Conservation (phyloP, 495 filamentous ascomycete genomes). For the Poronia punctata region DNA sequence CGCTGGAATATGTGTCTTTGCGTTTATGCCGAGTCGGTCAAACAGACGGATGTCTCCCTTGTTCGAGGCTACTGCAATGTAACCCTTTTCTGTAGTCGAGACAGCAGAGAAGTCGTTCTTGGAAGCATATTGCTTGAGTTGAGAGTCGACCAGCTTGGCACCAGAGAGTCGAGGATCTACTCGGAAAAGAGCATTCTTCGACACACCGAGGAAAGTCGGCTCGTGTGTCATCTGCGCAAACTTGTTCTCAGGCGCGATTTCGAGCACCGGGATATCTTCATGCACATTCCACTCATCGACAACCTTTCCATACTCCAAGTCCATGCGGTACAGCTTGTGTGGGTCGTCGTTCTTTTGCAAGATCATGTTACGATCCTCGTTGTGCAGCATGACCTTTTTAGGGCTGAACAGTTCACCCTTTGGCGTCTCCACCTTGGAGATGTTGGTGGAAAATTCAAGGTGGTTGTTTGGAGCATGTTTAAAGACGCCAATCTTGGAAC, state of each 20-base stretch:
- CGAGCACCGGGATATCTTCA: slow-evolving; percentile 87
- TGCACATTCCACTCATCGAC: slow-evolving; percentile 99
- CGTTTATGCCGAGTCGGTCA: slow-evolving; percentile 91
- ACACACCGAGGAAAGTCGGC: slow-evolving; percentile 89
- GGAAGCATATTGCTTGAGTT: slow-evolving; percentile 89
- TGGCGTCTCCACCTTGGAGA: slow-evolving; percentile 89
- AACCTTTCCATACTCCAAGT: slow-evolving; percentile 96
- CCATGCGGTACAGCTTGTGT: slow-evolving; percentile 94
- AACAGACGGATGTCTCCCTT: slow-evolving; percentile 98
- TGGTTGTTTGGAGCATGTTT: slow-evolving; percentile 91
- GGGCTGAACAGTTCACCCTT: slow-evolving; percentile 83
- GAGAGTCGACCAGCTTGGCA: slow-evolving; percentile 84
- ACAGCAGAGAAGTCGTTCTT: slow-evolving; percentile 96
- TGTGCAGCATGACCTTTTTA: slow-evolving; percentile 96
- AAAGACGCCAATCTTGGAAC: slow-evolving; percentile 97
- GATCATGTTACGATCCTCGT: slow-evolving; percentile 87
- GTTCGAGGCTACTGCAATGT: slow-evolving; percentile 92
- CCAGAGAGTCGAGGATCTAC: slow-evolving; percentile 87
- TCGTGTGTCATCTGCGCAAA: slow-evolving; percentile 96
- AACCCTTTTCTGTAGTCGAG: slow-evolving; percentile 91
- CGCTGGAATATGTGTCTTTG: slow-evolving; percentile 93
- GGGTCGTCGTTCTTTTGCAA: slow-evolving; percentile 79
- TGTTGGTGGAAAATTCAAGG: slow-evolving; percentile 94
- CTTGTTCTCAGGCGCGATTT: slow-evolving; percentile 93
- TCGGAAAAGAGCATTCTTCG: slow-evolving; percentile 84